These are phyloP conservation scores for Fusarium dlaminii DNA, from an alignment of 2,329 filamentous ascomycete species.

Conservation along the genomic window DNA sequence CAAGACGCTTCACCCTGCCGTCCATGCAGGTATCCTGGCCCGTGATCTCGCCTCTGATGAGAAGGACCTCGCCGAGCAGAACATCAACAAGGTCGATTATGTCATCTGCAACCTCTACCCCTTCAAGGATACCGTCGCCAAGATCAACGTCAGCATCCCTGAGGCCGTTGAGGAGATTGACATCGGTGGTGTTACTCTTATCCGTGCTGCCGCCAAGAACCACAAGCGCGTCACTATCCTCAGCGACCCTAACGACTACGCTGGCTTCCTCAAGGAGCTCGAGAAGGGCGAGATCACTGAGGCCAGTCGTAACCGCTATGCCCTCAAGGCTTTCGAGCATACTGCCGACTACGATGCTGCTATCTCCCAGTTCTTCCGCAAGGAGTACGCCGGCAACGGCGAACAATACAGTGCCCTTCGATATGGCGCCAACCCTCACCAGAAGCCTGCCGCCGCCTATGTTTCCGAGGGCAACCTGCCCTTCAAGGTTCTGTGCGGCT, in stretches of 20 bases:
- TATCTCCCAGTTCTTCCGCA: slow-evolving; percentile 97
- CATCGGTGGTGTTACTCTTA: slow-evolving; percentile 95
- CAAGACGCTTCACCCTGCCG: slow-evolving; percentile 97
- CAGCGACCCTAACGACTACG: slow-evolving; percentile 92
- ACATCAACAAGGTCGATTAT: slow-evolving; percentile 94
- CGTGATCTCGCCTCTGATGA: slow-evolving; percentile 95
- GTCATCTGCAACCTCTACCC: slow-evolving; percentile 99
- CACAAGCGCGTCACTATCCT: slow-evolving; percentile 95
- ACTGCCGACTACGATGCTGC: slow-evolving; percentile 96
- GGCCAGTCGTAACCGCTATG: slow-evolving; percentile 85
- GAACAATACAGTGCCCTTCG: slow-evolving; percentile 85
- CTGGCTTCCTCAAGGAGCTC: slow-evolving; percentile 91
- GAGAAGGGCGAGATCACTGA: slow-evolving; percentile 88
- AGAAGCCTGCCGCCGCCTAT: slow-evolving; percentile 93
- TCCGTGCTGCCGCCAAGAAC: slow-evolving; percentile 98
- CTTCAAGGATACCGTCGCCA: slow-evolving; percentile 97
- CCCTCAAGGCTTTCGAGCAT: slow-evolving; percentile 97
- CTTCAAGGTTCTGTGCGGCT: slow-evolving; percentile 92
- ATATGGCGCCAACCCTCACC: slow-evolving; percentile 97
- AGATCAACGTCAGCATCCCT: slow-evolving; percentile 94
- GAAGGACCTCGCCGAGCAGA: slow-evolving; percentile 94
- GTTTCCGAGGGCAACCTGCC: slow-evolving; percentile 78
- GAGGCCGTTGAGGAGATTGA: slow-evolving; percentile 99
- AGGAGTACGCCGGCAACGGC: slow-evolving; percentile 90
- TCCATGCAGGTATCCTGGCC: slow-evolving; percentile 90